phyloP scores from a whole-genome alignment of 305 asterid species.

The Fraxinus xanthoxyloides region DNA sequence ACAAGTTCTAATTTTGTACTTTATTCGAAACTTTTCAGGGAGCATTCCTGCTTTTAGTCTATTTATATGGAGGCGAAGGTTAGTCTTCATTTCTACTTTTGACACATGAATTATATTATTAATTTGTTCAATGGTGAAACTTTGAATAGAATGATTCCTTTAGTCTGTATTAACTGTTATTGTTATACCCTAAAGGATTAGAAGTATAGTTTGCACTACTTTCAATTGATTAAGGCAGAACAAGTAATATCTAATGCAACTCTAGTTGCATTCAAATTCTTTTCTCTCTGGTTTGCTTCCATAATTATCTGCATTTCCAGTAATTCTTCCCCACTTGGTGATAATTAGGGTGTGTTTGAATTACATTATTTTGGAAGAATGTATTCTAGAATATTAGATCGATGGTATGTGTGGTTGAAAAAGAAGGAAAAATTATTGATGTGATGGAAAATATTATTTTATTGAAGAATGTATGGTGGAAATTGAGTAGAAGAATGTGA shows the following conservation, averaged over 20 bases:
- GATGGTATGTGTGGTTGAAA: no score
- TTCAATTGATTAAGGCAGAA: neutral
- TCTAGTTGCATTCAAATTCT: neutral
- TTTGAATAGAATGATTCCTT: neutral
- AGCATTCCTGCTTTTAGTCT: slow-evolving; percentile 43
- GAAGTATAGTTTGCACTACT: neutral
- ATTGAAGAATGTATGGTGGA: no score
- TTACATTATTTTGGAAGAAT: no score
- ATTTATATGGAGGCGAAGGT: slow-evolving; percentile 56
- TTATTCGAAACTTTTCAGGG: slow-evolving; percentile 47
- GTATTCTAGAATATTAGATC: no score
- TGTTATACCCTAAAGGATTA: neutral
- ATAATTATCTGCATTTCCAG: neutral
- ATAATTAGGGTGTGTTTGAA: no score
- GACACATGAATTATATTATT: neutral
- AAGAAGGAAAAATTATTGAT: no score
- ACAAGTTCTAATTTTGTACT: neutral
- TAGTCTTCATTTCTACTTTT: slow-evolving; percentile 10
- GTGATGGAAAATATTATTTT: no score
- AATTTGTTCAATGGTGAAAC: neutral
- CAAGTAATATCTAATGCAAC: neutral
- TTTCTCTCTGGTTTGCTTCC: neutral
- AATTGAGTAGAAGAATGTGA: no score
- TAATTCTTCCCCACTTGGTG: neutral
- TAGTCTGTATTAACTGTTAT: neutral